Evolutionary conservation across 1,284 basidiomycete species (phyloP).

Genomic region (Agroathelia rolfsii): DNA sequence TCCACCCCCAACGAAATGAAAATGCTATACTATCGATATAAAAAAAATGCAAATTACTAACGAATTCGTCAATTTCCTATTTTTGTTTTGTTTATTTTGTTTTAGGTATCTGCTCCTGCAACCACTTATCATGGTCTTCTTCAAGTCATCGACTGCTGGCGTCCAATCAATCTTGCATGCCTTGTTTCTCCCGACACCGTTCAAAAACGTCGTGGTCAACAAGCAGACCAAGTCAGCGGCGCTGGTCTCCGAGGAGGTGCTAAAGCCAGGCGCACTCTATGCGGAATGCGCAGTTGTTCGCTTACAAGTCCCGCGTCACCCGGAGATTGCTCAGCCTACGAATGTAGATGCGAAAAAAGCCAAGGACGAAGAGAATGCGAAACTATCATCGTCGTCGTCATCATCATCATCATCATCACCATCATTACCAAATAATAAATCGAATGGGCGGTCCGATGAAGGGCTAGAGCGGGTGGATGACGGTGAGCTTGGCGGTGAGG

Average conservation of each 20-base stretch:
- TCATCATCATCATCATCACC: too few relatives aligned
- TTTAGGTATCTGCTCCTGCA: conserved; percentile 50
- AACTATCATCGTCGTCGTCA: too few relatives aligned
- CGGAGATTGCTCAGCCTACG: conserved; percentile 13
- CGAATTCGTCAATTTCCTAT: too few relatives aligned
- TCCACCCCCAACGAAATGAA: too few relatives aligned
- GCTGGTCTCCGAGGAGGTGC: conserved; percentile 35
- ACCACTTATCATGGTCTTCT: conserved; percentile 48
- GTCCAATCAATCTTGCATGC: conserved; percentile 60
- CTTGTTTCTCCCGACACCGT: conserved; percentile 67
- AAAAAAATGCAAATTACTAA: too few relatives aligned
- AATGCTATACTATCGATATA: too few relatives aligned
- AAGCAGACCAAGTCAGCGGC: conserved; percentile 23
- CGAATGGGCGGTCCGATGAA: too few relatives aligned
- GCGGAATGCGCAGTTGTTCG: conserved; percentile 58
- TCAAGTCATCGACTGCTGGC: conserved; percentile 49
- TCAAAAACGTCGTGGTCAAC: conserved; percentile 35
- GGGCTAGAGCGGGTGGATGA: too few relatives aligned
- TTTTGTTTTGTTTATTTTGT: too few relatives aligned
- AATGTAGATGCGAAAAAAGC: conserved; percentile 12
- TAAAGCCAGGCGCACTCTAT: conserved; percentile 69
- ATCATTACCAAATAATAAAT: too few relatives aligned
- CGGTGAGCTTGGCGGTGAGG: conserved; percentile 57
- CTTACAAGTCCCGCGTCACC: conserved; percentile 31
- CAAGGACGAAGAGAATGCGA: conserved; percentile 20